These are phyloP conservation scores for Trypanosoma caninum DNA, from an alignment of 208 protist species.

Conservation along the genomic window DNA sequence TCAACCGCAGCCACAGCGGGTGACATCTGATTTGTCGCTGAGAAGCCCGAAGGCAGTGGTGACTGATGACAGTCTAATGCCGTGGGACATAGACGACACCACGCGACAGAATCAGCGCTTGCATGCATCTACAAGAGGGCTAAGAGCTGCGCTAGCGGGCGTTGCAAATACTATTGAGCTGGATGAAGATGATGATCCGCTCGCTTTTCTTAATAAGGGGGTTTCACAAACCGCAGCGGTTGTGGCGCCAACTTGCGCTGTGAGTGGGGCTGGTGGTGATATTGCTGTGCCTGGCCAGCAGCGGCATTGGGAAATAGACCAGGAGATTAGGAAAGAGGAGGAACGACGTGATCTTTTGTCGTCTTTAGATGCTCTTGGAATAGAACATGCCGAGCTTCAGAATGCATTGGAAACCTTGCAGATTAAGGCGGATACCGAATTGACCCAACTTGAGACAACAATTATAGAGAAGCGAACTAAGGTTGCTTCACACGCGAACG, in stretches of 20 bases:
- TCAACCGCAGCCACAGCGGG: neutral
- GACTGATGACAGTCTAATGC: slow-evolving; percentile 9
- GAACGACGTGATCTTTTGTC: slow-evolving; percentile 35
- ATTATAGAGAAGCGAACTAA: slow-evolving; percentile 47
- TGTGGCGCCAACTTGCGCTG: neutral
- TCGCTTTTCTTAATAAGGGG: slow-evolving; percentile 19
- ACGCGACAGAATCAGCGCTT: neutral
- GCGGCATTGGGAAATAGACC: neutral
- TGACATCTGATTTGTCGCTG: neutral
- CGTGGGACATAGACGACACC: slow-evolving; percentile 20
- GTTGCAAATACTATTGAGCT: too few species aligned
- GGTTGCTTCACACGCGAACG: slow-evolving; percentile 28
- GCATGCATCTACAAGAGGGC: neutral
- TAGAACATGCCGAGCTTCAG: slow-evolving; percentile 38
- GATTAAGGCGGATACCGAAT: slow-evolving; percentile 55
- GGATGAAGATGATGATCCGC: slow-evolving; percentile 20
- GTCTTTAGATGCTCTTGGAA: slow-evolving; percentile 43
- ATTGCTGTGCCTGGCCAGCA: neutral
- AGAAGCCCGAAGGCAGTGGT: neutral
- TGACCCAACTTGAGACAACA: slow-evolving; percentile 52
- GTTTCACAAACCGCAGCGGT: neutral
- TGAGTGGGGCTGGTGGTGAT: neutral
- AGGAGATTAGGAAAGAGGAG: slow-evolving; percentile 5
- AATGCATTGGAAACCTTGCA: slow-evolving; percentile 35
- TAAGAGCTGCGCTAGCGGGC: neutral